Base-by-base conservation (phyloP, 2,329 filamentous ascomycete species). In the Ceratocystis destructans region DNA sequence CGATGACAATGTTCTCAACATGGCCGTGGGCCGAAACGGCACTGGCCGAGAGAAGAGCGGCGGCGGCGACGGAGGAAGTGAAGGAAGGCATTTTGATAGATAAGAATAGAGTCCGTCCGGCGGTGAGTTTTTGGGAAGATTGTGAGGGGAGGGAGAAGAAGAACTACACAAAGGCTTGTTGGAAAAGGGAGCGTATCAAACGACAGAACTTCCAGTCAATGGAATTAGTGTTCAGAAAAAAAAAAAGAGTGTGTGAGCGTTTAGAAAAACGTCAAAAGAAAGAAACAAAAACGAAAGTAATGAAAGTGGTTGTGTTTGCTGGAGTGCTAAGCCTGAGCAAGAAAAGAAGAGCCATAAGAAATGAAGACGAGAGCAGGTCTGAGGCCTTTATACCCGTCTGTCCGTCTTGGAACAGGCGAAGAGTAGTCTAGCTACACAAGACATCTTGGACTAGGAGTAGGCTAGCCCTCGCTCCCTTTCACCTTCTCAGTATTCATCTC, bases 1-100 rank as follows among this genome's bases (percentile, higher is more conserved):
- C 69, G 68, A 73, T 70, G 55, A 71, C 69, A 64, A 73, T 71
- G 46, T 71, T 68, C 37, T 67, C 69, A 63, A 75, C 74, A 62
- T 75, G 73, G 55, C 74, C 74, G 69, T 76, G 74, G 44, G 70
- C 72, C 33, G 67, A 66, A 37, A 70, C 69, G 46, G 71, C 71
- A 53, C 69, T 67, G 61, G 72, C 48, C 15, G 71, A 67, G 12
- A 69, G 50, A 41, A 67, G 61, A 15, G 61, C 57, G 3, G 64
- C 50, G 41, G 57, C 44, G 62, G 66, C 62, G 20, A 62, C 37
- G 66, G 67, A 66, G 62, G 65, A 65, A 64, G 68, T 70, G 69
- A 66, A 68, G 46, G 69, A 70, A 70, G 70, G 68, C 71, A 71
- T 71, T 65, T 69, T 70, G 57, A 33, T 5, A 25, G 17, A 28